Conservation (phyloP, 331 rosid species). For the Acacia concinna region DNA sequence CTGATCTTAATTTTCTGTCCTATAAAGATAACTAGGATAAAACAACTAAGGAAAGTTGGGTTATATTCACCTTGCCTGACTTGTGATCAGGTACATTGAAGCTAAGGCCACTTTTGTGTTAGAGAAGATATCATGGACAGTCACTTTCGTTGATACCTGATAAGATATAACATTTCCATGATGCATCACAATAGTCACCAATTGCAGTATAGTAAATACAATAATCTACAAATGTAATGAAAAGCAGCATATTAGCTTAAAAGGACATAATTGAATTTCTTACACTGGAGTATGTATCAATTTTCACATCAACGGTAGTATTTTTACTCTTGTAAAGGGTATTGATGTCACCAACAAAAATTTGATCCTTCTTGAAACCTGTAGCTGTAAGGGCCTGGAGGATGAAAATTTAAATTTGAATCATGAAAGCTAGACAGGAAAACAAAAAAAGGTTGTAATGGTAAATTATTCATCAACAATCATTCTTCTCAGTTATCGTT, state of each 20-base stretch:
- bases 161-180: slow-evolving; percentile 4
- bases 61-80: slow-evolving; percentile 83
- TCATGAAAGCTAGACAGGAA: slow-evolving; percentile 18
- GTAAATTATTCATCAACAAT: background rate
- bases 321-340: slow-evolving; percentile 80
- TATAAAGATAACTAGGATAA: background rate
- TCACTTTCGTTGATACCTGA: slow-evolving; percentile 82
- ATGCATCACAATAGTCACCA: background rate
- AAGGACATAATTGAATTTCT: slow-evolving; percentile 27
- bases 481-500: background rate
- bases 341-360: slow-evolving; percentile 77
- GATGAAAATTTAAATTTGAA: slow-evolving; percentile 29
- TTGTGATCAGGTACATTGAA: slow-evolving; percentile 90
- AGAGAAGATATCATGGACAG: slow-evolving; percentile 58
- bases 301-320: slow-evolving; percentile 75
- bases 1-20: slow-evolving; percentile 1
- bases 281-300: slow-evolving; percentile 89
- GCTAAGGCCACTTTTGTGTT: slow-evolving; percentile 73
- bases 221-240: slow-evolving; percentile 11
- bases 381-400: slow-evolving; percentile 83
- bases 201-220: slow-evolving; percentile 13
- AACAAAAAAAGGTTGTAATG: background rate
- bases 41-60: background rate
- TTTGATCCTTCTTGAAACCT: slow-evolving; percentile 83
- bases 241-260: background rate